Conservation (phyloP, 306 rosid genomes). For the Heteromeles arbutifolia region DNA sequence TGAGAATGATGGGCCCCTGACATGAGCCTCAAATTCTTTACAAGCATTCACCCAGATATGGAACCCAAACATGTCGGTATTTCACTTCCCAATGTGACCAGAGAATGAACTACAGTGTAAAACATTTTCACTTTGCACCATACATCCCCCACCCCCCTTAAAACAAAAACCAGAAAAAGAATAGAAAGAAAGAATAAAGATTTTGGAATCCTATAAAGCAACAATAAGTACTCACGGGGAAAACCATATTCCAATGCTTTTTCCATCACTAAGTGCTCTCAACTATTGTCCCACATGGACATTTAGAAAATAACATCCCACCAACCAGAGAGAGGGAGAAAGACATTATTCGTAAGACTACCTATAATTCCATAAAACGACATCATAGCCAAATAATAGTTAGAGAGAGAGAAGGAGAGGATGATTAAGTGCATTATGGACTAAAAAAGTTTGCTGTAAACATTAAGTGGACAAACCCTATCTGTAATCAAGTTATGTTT, state of each 20-base stretch:
- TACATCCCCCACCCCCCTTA: neutral
- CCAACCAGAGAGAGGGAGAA: slow-evolving; percentile 12
- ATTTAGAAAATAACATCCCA: slow-evolving; percentile 17
- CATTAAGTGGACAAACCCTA: neutral
- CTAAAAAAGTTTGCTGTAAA: slow-evolving; percentile 3
- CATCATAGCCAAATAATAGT: slow-evolving; percentile 45
- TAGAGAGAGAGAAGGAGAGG: neutral
- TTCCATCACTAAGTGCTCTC: slow-evolving; percentile 18
- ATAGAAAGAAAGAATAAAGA: neutral
- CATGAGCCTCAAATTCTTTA: neutral
- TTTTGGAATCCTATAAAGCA: slow-evolving; percentile 39
- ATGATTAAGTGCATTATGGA: neutral
- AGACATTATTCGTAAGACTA: neutral
- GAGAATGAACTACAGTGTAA: neutral
- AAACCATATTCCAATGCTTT: slow-evolving; percentile 27
- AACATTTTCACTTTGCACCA: neutral
- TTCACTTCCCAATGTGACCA: neutral
- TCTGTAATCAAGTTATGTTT: slow-evolving; percentile 5
- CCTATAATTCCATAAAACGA: slow-evolving; percentile 24
- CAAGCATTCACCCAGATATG: neutral
- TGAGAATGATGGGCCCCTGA: neutral
- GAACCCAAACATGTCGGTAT: neutral
- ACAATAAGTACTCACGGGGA: slow-evolving; percentile 31
- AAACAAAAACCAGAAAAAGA: neutral
- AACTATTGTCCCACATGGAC: slow-evolving; percentile 16